Base-by-base conservation (phyloP, 371 early-diverging fungal species). In the Mucor piriformis region DNA sequence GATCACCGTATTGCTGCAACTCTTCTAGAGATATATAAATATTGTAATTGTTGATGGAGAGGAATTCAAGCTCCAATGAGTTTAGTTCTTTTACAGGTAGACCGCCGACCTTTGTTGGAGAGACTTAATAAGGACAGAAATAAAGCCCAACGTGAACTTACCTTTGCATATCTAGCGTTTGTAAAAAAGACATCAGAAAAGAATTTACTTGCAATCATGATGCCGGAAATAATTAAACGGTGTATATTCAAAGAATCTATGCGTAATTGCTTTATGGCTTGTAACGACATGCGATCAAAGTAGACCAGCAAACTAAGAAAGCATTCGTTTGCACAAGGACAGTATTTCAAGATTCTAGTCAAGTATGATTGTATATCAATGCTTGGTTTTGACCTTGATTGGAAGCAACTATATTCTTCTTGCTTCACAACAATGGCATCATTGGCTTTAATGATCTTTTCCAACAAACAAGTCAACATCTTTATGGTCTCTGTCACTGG, bases 81-180 rank as follows among this genome's bases (percentile, higher is more conserved):
- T 98, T 98, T 48, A 98, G 77, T 76, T 98, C 98, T 54, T 82
- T 74, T 3, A 93, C 84, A 5, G 95, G 87, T 12, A 98, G 73
- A 11, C 98, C 98, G 60, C 98, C 98, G 32, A 98, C 97, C 90
- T 90, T 76, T n/a, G n/a, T n/a, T n/a, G n/a, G n/a, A n/a, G n/a
- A n/a, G n/a, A n/a, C n/a, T n/a, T n/a, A n/a, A n/a, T n/a, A 37
- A 11, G 11, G 38, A 15, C 8, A 29, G 29, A 29, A 8, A 18
- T 48, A 35, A 37, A 48, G n/a, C n/a, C n/a, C n/a, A n/a, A n/a
- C n/a, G n/a, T n/a, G n/a, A n/a, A n/a, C n/a, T 38, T 72, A 84
- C 84, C 81, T 87, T 91, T 42, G 92, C 90, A 65, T 91, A 92
- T 47, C 93, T 75, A 27, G 90, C 81, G 61, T 94, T 94, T 40